These are phyloP conservation scores for Diplodia intermedia DNA, from an alignment of 2,329 filamentous ascomycete species.

Conservation along the genomic window DNA sequence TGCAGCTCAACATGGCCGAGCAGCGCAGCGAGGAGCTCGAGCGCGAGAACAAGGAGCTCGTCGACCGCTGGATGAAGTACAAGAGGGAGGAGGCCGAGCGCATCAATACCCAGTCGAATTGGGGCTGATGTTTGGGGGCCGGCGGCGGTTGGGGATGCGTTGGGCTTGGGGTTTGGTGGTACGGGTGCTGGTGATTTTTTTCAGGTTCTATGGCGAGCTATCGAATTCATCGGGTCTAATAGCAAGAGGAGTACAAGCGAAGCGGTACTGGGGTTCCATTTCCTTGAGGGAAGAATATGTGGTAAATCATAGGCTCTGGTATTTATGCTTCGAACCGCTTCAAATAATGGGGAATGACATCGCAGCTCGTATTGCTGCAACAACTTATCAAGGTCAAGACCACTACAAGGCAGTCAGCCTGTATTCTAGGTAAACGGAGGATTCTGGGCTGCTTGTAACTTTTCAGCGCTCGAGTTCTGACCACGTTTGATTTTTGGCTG, in stretches of 20 bases:
- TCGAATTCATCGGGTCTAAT: background rate
- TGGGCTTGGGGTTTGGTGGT: background rate
- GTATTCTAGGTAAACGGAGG: too few relatives aligned
- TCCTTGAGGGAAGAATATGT: background rate
- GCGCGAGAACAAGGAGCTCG: constrained; percentile 85
- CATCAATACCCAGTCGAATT: constrained; percentile 67
- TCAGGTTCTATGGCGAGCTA: background rate
- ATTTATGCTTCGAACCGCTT: background rate
- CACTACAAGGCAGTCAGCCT: too few relatives aligned
- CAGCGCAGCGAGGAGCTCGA: constrained; percentile 74
- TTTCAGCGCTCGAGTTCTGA: too few relatives aligned
- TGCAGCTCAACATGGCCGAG: constrained; percentile 87
- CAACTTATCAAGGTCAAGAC: too few relatives aligned
- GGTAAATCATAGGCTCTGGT: background rate
- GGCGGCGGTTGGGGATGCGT: background rate
- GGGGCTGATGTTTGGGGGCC: constrained; percentile 24
- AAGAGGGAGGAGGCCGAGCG: constrained; percentile 86
- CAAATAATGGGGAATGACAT: too few relatives aligned
- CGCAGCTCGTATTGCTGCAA: too few relatives aligned
- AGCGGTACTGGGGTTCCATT: background rate
- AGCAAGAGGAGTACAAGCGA: background rate
- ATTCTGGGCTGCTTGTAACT: too few relatives aligned
- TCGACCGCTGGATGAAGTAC: constrained; percentile 88
- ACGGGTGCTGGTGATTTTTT: background rate
- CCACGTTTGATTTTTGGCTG: too few relatives aligned